phyloP scores from a whole-genome alignment of 192 early-diverging fungal species.

The Physocladia obscura region DNA sequence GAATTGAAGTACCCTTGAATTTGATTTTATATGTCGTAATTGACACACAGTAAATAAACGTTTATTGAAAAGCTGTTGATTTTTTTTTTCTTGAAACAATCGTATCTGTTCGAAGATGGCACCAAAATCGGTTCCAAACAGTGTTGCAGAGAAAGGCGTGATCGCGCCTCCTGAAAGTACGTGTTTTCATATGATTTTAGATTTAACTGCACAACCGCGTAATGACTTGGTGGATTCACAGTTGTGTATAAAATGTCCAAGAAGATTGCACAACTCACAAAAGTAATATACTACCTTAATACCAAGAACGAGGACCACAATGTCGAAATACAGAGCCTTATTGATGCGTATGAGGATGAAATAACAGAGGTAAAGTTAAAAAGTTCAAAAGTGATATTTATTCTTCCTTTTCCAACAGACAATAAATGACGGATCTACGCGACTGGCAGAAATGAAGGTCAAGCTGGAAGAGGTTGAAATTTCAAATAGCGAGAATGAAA shows the following conservation, averaged over 20 bases:
- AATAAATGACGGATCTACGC: conserved; percentile 32
- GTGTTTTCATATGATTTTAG: not conserved
- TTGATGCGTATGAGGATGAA: conserved; percentile 52
- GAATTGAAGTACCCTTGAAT: no score
- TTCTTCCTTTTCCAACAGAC: not conserved
- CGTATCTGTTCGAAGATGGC: no score
- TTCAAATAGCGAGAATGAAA: conserved; percentile 33
- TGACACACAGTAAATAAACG: no score
- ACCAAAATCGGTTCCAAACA: no score
- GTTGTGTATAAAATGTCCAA: conserved; percentile 57
- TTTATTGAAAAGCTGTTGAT: no score
- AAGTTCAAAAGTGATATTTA: not conserved
- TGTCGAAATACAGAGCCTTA: conserved; percentile 48
- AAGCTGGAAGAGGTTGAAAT: conserved; percentile 41
- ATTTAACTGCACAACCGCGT: not conserved
- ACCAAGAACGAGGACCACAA: conserved; percentile 60
- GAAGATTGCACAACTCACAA: conserved; percentile 62
- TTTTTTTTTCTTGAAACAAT: no score
- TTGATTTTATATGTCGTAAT: no score
- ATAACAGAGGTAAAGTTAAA: conserved; percentile 35
- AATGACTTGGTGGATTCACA: not conserved
- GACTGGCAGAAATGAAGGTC: conserved; percentile 1
- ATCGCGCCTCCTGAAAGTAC: conserved; percentile 26
- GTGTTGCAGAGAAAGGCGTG: conserved; percentile 8
- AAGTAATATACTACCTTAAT: conserved; percentile 63